Evolutionary conservation across 176 grass and related monocot genomes (phyloP), one percentile per base, ranked within the genome.

Genomic region (Rhipidocladum racemiflorum): DNA sequence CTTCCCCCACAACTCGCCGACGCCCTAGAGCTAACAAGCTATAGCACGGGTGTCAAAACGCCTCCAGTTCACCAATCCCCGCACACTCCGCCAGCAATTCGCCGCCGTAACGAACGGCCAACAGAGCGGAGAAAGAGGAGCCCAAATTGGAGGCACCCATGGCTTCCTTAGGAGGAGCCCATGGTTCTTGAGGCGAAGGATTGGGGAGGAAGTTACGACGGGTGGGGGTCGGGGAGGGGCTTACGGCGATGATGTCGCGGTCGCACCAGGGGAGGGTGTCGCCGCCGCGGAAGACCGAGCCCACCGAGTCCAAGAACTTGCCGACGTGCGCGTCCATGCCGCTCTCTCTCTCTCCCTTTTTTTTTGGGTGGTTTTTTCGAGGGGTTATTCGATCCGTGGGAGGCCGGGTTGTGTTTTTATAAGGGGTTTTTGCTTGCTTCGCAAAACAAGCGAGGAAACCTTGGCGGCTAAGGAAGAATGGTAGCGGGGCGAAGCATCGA

Each of bases 241-340:
- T 93, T 85, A 96, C 90, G 46, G 90, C 83, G 83, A 96, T 96
- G 74, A 96, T 78, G 59, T 92, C 90, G 70, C 70, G 88, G 65
- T 96, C 90, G 85, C 93, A 96, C 75, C 86, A 90, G 64, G 90
- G 93, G 20, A 96, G 85, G 85, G 72, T 81, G 65, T 90, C 93
- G 61, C 80, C 13, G 68, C 93, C 88, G 74, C 76, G 84, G 90
- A 96, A 95, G 68, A 95, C 44, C 24, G 93, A 92, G n/a, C 90
- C 88, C 60, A 96, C 88, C 17, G 93, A 89, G 72, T 91, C 88
- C 36, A 90, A 63, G 76, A 96, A 72, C 15, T 69, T 84, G 30
- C 88, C 90, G 44, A 90, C 85, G 59, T 79, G 85, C 36, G 20
- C 65, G 8, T 86, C 88, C 93, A 96, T 96, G 14, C 21, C 50